Evolutionary conservation across 2,329 filamentous ascomycete species (phyloP), one percentile per base, ranked within the genome.

Genomic region (Aciculosporium take): DNA sequence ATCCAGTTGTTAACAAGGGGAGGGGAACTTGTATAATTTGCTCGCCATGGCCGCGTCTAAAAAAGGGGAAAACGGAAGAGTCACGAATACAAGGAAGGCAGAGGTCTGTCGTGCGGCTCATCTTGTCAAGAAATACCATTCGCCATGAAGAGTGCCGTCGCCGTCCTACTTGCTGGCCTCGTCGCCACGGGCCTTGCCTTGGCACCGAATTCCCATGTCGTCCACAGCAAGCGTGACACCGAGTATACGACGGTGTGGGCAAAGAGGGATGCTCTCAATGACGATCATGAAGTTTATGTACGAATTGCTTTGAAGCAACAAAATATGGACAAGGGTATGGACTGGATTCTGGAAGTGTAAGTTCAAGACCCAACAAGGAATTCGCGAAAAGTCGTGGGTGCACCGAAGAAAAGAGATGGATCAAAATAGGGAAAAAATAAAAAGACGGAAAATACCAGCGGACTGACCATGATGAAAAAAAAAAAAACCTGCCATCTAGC

Each of bases 251-350:
- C 13, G 10, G 32, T 48, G 29, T 62, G 55, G 53, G 44, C 44
- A 10, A 56, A 52, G 46, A 44, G 51, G 5, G 38, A 46, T 8
- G 43, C 53, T 17, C 44, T 51, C 6, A 35, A 44, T 27, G 39
- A 42, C 10, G 37, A 39, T 12, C 41, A 46, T 31, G 44, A 44
- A n/a, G 45, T 66, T 7, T 59, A 61, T 4, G 57, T 65, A 15
- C 57, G 59, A 27, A 67, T 70, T 38, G 67, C 65, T 4, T 54
- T 70, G 30, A 53, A 59, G 28, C 66, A 71, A 47, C 56, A 58
- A 20, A 69, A 69, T 43, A 50, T 71, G n/a, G 57, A 69, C 39
- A 57, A 56, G 29, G 66, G 59, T 4, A 65, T 68, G 44, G 62
- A 63, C 36, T 62, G 63, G 32, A 53, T 69, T 9, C 52, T 60